Evolutionary conservation across 108 stramenopile species (phyloP).

Genomic region (Nitzschia sp.): DNA sequence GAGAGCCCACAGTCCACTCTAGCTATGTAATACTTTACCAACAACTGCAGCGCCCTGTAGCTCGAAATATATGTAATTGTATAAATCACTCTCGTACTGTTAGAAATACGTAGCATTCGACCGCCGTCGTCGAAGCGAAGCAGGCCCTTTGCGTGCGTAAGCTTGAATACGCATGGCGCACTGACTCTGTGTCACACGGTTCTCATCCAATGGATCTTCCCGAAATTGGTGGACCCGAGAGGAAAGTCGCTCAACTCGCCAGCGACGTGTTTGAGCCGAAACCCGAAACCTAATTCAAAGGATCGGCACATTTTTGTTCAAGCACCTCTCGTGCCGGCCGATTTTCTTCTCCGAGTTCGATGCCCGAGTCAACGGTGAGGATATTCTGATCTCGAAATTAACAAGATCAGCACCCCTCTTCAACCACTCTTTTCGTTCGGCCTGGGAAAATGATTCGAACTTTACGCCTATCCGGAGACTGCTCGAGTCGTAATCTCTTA

Average conservation of each 20-base stretch:
- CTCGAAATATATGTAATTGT: no score
- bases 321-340: not conserved
- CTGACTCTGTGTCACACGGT: no score
- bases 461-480: not conserved
- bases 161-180: not conserved
- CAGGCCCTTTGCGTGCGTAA: no score
- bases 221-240: constrained; percentile 7
- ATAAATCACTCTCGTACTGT: no score
- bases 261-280: not conserved
- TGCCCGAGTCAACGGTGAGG: not conserved
- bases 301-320: constrained; percentile 22
- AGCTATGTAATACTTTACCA: no score
- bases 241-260: constrained; percentile 10
- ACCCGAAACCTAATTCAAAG: not conserved
- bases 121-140: no score
- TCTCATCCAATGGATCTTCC: constrained; percentile 3
- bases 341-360: not conserved
- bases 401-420: not conserved
- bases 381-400: not conserved
- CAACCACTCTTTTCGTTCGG: not conserved
- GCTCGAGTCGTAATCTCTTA: not conserved
- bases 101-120: no score
- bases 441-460: not conserved
- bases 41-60: no score
- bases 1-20: no score